Base-by-base conservation (phyloP, 176 grass and related monocot species). In the Oryza meridionalis region DNA sequence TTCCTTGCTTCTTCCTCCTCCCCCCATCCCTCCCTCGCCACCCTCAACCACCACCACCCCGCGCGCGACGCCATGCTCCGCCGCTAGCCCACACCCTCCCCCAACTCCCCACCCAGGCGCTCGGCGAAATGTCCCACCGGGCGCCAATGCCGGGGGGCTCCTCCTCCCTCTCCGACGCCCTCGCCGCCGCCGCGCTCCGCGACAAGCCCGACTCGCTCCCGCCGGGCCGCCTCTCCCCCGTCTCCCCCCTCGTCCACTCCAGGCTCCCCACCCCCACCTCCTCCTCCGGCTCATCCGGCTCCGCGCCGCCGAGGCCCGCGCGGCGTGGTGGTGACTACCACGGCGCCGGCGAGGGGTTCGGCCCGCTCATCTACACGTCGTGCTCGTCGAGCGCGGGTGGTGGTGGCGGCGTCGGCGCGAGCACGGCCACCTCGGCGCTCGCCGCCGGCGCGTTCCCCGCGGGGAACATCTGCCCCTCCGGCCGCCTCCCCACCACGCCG, bases 381-480 rank as follows among this genome's bases (percentile, higher is more conserved):
- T 38, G 31, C n/a, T 45, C 31, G 31, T 45, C 31, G 31, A 33
- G 16, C 22, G 69, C 21, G 22, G 44, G 32, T 45, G 35, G 65
- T 21, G 53, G 53, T 31, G 29, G 29, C 33, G 44, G 43, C 2
- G 35, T 0, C 5, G 35, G 35, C 35, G 79, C 76, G 67, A 86
- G 47, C 77, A 70, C 82, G 2, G 88, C 88, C 17, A 93, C 72
- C 29, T 90, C 88, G 66, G 77, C 85, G 10, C 25, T 70, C 71
- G 53, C 53, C 53, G 70, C 71, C 29, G 73, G 74, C 65, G 49
- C 84, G 67, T 73, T 90, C 26, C 88, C 88, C 0, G 21, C 81
- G 1, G 88, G 91, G 21, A 93, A 90, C 82, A 90, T 93, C 69
- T 93, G 85, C 38, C 91, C 88, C 4, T 93, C 88, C 11, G 91